Evolutionary conservation across 2,329 filamentous ascomycete genomes (phyloP), one percentile per base, ranked within the genome.

Genomic region (Zasmidium cellare): DNA sequence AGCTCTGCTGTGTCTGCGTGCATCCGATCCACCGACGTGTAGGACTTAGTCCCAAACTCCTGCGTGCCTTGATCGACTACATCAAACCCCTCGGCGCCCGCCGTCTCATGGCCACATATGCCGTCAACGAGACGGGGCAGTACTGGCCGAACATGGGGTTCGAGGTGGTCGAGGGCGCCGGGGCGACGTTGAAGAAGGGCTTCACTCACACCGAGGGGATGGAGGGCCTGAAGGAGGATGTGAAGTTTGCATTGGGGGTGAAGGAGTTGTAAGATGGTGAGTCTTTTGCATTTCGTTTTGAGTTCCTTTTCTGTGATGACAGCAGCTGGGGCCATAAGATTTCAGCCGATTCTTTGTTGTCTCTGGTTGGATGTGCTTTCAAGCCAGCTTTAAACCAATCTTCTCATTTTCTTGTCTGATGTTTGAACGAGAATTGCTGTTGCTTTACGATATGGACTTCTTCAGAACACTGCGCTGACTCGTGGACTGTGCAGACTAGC

Each of bases 261-360:
- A 63, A 56, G 28, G 12, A 22, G 9, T 41, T 58, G 11, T 61
- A 48, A 60, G 12, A n/a, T n/a, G 35, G 35, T 41, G 16, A 41
- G n/a, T 16, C 19, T 35, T 45, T 25, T 41, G 7, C 7, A 9
- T 41, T 3, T n/a, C 16, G 12, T 41, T 41, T 41, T 16, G 6
- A 5, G 11, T 41, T 9, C 16, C 16, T n/a, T 41, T 18, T n/a
- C 22, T 45, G 52, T 60, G 65, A 68, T 68, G 65, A 68, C 46
- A 64, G 57, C 53, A 62, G 65, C 66, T 71, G 69, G 69, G 69
- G 69, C 69, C 69, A 71, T 68, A 67, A 65, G 65, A 71, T 38
- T 61, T 55, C 63, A 69, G 61, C 66, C 66, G 60, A 20, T 1
- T 25, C 12, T 22, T 14, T 25, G 24, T 11, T n/a, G 41, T n/a